Evolutionary conservation across 225 moss, liverwort and hornwort species (phyloP), one percentile per base, ranked within the genome.

Genomic region (Physcomitrium patens): DNA sequence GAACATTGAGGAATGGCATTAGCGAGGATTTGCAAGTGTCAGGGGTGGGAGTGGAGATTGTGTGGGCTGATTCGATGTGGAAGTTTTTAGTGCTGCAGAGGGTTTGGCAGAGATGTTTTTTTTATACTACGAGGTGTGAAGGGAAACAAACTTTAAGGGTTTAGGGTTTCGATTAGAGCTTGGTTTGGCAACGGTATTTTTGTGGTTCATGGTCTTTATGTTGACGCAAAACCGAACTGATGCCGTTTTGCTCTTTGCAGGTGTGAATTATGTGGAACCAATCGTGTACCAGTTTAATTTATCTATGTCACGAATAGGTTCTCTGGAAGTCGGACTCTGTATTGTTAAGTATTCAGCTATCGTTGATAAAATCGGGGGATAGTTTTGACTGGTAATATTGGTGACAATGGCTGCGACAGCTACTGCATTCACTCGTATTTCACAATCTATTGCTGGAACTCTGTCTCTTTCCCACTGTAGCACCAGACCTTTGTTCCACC

Each of bases 371-470:
- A 10, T 63, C 2, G 19, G 63, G 42, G 71, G 57, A 68, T 12
- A 15, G 52, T 56, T 27, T 55, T 1, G 12, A 37, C 26, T 54
- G 8, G 23, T 8, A 13, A 44, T 31, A 9, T 0, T 8, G 41
- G 37, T 16, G 64, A 50, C 65, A 31, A 81, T 84, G 83, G 81
- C 80, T 47, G 17, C 51, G 47, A 14, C 37, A 11, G 59, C 67
- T 57, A 20, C 79, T 6, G 59, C 75, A 19, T 65, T 78, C 66
- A 53, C 76, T 47, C 86, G 86, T 0, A 62, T 81, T 66, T 78
- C 81, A n/a, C 83, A 86, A 41, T 86, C 80, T 42, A 55, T 86
- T 3, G 63, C 71, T 27, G 86, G 83, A 65, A 51, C 55, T 54
- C 15, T 82, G 55, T 72, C 86, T 15, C 43, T 73, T 12, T 79